Conservation (phyloP, 352 stramenopile genomes). For the Pythium guiyangense region DNA sequence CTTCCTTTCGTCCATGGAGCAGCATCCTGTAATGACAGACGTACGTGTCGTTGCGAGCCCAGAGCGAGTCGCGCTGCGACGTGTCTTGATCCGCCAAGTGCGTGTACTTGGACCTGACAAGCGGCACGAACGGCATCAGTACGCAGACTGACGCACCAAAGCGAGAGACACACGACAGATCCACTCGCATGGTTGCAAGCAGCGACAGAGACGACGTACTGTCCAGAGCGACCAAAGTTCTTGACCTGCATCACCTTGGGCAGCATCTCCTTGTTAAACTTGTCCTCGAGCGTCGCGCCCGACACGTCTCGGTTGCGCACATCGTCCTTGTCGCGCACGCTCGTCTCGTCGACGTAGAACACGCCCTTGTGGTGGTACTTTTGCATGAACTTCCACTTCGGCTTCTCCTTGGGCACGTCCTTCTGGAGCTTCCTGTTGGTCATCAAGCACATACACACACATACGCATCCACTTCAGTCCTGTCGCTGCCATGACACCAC, state of each 20-base stretch:
- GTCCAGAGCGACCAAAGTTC: slow-evolving; percentile 96
- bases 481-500: not conserved
- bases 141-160: too few relatives aligned
- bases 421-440: slow-evolving; percentile 70
- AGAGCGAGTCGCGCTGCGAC: slow-evolving; percentile 71
- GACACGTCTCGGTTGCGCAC: slow-evolving; percentile 89
- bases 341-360: slow-evolving; percentile 97
- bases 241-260: slow-evolving; percentile 97
- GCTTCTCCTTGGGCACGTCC: slow-evolving; percentile 74
- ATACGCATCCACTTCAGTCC: not conserved
- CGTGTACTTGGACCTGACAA: slow-evolving; percentile 94
- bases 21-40: too few relatives aligned
- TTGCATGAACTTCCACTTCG: slow-evolving; percentile 94
- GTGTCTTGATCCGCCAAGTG: slow-evolving; percentile 98
- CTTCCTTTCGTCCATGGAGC: too few relatives aligned
- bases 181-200: too few relatives aligned
- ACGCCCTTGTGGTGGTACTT: slow-evolving; percentile 99
- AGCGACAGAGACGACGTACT: slow-evolving; percentile 43
- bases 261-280: slow-evolving; percentile 92
- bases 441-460: not conserved
- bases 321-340: slow-evolving; percentile 84
- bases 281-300: slow-evolving; percentile 90
- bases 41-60: slow-evolving; percentile 62
- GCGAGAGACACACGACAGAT: not conserved
- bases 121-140: not conserved